Evolutionary conservation across 805 yeast genomes (phyloP).

Genomic region (Wickerhamomyces sydowiorum): DNA sequence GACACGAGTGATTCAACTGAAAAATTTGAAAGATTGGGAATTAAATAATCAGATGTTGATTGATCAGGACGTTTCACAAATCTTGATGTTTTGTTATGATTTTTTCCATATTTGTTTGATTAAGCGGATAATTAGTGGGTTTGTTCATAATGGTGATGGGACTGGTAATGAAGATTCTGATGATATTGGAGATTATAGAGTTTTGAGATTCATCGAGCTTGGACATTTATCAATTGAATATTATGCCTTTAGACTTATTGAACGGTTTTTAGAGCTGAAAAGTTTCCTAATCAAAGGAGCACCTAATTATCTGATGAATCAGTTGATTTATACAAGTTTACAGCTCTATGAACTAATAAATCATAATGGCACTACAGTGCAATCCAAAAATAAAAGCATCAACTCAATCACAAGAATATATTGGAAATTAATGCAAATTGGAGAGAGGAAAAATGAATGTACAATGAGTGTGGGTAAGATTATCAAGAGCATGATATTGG

Average conservation of each 20-base stretch:
- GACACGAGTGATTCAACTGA: constrained; percentile 1
- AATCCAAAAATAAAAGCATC: constrained; percentile 36
- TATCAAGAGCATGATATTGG: constrained; percentile 38
- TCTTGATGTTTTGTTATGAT: constrained; percentile 41
- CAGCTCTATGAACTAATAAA: constrained; percentile 39
- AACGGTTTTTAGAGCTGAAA: constrained; percentile 38
- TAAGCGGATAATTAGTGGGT: constrained; percentile 29
- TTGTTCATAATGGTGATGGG: constrained; percentile 2
- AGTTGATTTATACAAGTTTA: constrained; percentile 49
- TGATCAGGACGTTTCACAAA: constrained; percentile 42
- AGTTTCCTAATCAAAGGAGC: constrained; percentile 46
- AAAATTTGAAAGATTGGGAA: constrained; percentile 32
- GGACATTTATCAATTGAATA: constrained; percentile 36
- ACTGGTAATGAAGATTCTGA: constrained; percentile 1
- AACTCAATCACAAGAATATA: constrained; percentile 46
- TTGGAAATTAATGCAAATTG: constrained; percentile 54
- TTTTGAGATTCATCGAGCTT: constrained; percentile 21
- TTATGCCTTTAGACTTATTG: constrained; percentile 39
- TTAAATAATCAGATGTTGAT: constrained; percentile 38
- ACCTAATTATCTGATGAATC: constrained; percentile 45
- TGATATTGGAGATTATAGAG: constrained; percentile 18
- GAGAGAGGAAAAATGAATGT: constrained; percentile 51
- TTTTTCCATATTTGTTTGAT: constrained; percentile 38
- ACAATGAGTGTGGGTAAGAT: constrained; percentile 55
- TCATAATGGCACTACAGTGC: constrained; percentile 30